Evolutionary conservation across 78 protist species (phyloP).

Genomic region (Paulinella micropora): DNA sequence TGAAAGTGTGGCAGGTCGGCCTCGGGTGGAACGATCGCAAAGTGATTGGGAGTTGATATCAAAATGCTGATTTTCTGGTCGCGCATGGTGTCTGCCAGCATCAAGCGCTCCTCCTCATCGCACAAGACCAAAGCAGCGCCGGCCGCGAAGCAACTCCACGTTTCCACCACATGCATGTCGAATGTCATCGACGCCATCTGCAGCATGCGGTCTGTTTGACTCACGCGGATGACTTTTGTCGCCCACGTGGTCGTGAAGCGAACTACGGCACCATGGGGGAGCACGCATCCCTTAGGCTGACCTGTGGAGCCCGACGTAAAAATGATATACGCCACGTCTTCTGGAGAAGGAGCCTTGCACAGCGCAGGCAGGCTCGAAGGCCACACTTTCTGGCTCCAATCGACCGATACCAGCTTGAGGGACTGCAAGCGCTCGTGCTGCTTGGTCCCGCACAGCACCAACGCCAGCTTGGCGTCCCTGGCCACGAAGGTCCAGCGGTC

Average conservation of each 20-base stretch:
- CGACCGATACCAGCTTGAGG: neutral
- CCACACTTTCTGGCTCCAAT: neutral
- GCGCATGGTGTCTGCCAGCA: neutral
- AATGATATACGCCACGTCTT: no score
- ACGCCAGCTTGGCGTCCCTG: neutral
- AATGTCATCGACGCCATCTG: neutral
- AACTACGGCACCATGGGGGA: neutral
- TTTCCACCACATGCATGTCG: neutral
- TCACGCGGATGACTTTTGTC: neutral
- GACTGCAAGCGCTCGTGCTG: neutral
- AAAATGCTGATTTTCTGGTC: neutral
- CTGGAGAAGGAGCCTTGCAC: neutral
- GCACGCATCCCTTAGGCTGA: constrained; percentile 12
- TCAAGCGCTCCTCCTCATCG: neutral
- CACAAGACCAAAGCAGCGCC: neutral
- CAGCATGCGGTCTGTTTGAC: neutral
- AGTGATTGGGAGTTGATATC: neutral
- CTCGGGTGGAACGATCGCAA: neutral
- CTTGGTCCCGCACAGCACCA: neutral
- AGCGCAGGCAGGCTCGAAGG: neutral
- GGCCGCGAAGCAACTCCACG: neutral
- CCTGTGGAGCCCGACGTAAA: no score
- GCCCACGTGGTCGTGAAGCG: neutral
- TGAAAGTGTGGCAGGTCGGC: neutral
- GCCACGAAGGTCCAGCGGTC: constrained; percentile 11